Base-by-base conservation (phyloP, 805 yeast genomes). In the Komagataella populi region DNA sequence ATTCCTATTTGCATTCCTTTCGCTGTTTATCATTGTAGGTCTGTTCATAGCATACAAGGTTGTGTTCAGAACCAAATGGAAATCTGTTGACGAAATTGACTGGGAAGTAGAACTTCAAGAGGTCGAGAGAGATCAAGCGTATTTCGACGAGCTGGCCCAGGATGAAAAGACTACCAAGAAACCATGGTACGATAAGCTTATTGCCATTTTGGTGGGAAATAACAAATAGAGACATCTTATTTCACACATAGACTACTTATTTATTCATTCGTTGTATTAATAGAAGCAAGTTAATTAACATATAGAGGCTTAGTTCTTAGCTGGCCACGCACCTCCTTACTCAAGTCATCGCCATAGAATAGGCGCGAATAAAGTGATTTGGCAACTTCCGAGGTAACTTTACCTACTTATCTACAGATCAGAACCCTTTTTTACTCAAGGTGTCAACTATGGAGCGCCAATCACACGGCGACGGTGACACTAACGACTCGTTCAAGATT, bases 1-100 rank as follows among this genome's bases (percentile, higher is more conserved):
- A 6, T 87, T 87, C 66, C 69, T 86, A 57, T 84, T 79, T 65
- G 76, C 77, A 59, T 87, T 87, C 60, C 69, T 87, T 53, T 82
- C 84, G 82, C 73, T 87, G 10, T 85, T 86, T 53, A 63, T 80
- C 49, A 73, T 72, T 52, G 58, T 78, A 39, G 72, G 57, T 1
- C 64, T 78, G n/a, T 81, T 67, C 53, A 24, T 76, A 6, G 61
- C 65, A 44, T 80, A 84, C 76, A 81, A 82, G 58, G 49, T 80
- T 3, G 47, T 68, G 51, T 77, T 76, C 52, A 70, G 73, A 51
- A 74, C 80, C 16, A 70, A 70, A 49, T 67, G 73, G 62, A 69
- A 68, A 52, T 61, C 67, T 4, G 72, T 78, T 4, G 57, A 59
- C 45, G 78, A 76, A 4, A 77, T 78, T 4, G 87, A 83, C 61